Conservation (phyloP, 129 eudicot genomes). For the Flaveria ramosissima region DNA sequence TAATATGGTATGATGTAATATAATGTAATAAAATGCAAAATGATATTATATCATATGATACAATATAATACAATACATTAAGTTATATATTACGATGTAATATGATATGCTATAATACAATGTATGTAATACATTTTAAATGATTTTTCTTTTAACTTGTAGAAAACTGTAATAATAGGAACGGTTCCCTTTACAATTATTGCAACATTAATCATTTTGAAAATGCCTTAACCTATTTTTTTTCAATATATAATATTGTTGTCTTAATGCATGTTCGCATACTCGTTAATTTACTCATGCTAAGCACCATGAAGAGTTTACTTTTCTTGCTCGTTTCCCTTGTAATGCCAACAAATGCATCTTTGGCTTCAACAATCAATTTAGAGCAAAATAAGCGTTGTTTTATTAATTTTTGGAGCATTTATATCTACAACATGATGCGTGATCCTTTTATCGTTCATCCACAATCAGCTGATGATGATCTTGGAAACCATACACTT, state of each 20-base stretch:
- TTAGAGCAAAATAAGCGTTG: neutral
- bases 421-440: neutral
- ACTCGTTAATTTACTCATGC: neutral
- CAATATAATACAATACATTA: too few species aligned
- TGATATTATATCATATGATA: neutral
- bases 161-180: neutral
- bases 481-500: conserved; percentile 18
- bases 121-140: too few species aligned
- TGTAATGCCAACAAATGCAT: neutral
- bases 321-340: neutral
- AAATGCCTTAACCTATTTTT: neutral
- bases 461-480: conserved; percentile 3
- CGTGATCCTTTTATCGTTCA: conserved; percentile 16
- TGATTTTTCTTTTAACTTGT: too few species aligned
- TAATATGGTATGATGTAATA: too few species aligned
- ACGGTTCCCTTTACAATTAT: neutral
- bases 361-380: neutral
- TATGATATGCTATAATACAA: too few species aligned
- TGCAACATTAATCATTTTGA: neutral
- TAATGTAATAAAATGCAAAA: neutral
- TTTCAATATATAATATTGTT: neutral
- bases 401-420: conserved; percentile 1
- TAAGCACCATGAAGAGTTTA: neutral
- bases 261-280: neutral
- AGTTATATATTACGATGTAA: too few species aligned